Evolutionary conservation across 176 grass and related monocot species (phyloP), one percentile per base, ranked within the genome.

Genomic region (Ensete glaucum): DNA sequence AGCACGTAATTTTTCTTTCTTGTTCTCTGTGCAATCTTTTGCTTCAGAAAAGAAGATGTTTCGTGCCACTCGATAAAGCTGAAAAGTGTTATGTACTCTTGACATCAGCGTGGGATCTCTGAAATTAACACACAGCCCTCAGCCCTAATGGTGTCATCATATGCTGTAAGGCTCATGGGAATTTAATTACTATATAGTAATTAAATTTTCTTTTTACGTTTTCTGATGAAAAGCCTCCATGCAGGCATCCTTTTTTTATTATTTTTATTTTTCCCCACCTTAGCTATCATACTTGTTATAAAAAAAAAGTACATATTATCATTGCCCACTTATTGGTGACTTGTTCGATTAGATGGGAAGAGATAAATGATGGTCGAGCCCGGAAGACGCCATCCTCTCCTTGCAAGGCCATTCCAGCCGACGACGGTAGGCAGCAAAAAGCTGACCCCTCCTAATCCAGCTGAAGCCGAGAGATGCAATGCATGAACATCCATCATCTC

Each of bases 21-120:
- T 52, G 50, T 48, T 68, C 66, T 63, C 21, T 58, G 54, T 83
- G 50, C 71, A 73, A 8, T 54, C 72, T 74, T 74, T 62, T 6
- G 17, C 67, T 70, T 70, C 82, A 50, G 34, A 81, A 87, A 91
- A 85, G 78, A 91, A 85, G 78, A 73, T 70, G 81, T 85, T 77
- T 71, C 66, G 81, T 88, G 85, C 81, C 85, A 83, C 71, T 71
- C 80, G 80, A 56, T 87, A 91, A 91, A 91, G 89, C 85, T 90
- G 85, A 83, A 51, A 78, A 85, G 80, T 78, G 78, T n/a, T 72
- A 43, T 81, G 82, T 70, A 55, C 76, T 73, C 52, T 54, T 78
- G 67, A 23, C 67, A 80, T 73, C 55, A 60, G 73, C 64, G 50
- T 76, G 78, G 75, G 64, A 1, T 23, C 72, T 24, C 49, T 53